These are phyloP conservation scores for Xylariaceae sp. DNA, from an alignment of 2,329 filamentous ascomycete genomes.

Conservation along the genomic window DNA sequence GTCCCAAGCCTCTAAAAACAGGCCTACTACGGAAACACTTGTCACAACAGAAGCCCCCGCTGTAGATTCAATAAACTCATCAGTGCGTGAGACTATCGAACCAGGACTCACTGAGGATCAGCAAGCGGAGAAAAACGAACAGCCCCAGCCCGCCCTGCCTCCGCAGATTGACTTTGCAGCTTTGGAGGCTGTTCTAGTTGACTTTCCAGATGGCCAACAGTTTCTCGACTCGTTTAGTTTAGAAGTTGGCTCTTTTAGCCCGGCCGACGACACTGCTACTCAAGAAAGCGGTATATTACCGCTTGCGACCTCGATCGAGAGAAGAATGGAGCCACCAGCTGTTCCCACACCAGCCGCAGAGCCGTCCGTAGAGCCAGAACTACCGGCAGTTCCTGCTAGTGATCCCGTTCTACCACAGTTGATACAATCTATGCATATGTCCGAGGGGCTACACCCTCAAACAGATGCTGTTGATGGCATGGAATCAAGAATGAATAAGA, in stretches of 20 bases:
- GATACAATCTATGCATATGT: constrained; percentile 42
- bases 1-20: constrained; percentile 29
- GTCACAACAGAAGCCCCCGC: constrained; percentile 17
- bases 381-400: constrained; percentile 51
- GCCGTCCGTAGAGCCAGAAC: constrained; percentile 37
- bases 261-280: constrained; percentile 17
- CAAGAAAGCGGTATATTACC: constrained; percentile 17
- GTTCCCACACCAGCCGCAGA: constrained; percentile 29
- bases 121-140: constrained; percentile 16
- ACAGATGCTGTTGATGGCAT: constrained; percentile 48
- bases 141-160: constrained; percentile 13
- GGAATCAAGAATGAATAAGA: constrained; percentile 61
- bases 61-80: background rate
- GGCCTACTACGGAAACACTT: constrained; percentile 24
- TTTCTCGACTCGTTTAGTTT: constrained; percentile 28
- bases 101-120: constrained; percentile 20
- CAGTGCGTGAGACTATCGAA: constrained; percentile 9
- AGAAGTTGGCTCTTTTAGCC: constrained; percentile 27
- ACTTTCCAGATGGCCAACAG: constrained; percentile 30
- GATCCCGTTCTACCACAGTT: constrained; percentile 48
- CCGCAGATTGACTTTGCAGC: constrained; percentile 28
- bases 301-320: background rate
- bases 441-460: constrained; percentile 50
- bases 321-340: constrained; percentile 31
- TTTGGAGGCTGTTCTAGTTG: constrained; percentile 29